phyloP scores from a whole-genome alignment of 768 basidiomycete genomes.

The Pleurotus eryngii region DNA sequence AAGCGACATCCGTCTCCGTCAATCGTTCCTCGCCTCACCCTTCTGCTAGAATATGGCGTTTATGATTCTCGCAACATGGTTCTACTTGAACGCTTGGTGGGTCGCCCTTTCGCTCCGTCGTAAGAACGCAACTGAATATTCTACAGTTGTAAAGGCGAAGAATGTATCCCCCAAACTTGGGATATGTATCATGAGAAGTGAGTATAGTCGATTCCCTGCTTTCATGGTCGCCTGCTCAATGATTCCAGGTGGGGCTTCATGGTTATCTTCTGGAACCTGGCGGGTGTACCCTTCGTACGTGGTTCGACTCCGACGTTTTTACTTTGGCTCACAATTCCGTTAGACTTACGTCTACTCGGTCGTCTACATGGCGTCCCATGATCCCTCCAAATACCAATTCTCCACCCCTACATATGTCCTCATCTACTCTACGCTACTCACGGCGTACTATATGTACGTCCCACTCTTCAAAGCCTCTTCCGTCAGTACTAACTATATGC shows the following conservation, averaged over 20 bases:
- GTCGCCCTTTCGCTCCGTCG: slow-evolving; percentile 11
- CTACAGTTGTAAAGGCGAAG: slow-evolving; percentile 82
- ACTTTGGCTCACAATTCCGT: slow-evolving; percentile 1
- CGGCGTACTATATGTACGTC: slow-evolving; percentile 85
- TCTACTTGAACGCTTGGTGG: slow-evolving; percentile 96
- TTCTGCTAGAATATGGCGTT: slow-evolving; percentile 84
- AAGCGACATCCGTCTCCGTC: slow-evolving; percentile 22
- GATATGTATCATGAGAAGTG: slow-evolving; percentile 99
- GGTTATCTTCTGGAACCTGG: slow-evolving; percentile 97
- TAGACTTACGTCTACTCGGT: slow-evolving; percentile 97
- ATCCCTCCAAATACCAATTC: slow-evolving; percentile 85
- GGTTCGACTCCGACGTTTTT: neutral
- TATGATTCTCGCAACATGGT: slow-evolving; percentile 91
- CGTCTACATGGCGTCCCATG: slow-evolving; percentile 95
- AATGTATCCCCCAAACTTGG: slow-evolving; percentile 96
- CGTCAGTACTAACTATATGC: neutral
- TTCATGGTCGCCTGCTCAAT: slow-evolving; percentile 6
- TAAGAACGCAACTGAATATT: slow-evolving; percentile 1
- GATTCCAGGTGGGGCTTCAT: slow-evolving; percentile 81
- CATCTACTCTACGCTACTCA: slow-evolving; percentile 73
- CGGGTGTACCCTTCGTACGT: slow-evolving; percentile 86
- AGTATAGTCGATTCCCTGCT: slow-evolving; percentile 13
- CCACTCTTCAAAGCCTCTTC: neutral
- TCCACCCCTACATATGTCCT: slow-evolving; percentile 70
- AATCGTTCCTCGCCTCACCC: neutral